Conservation (phyloP, 805 yeast species). For the Saccharomycopsis oosterbeekiorum region DNA sequence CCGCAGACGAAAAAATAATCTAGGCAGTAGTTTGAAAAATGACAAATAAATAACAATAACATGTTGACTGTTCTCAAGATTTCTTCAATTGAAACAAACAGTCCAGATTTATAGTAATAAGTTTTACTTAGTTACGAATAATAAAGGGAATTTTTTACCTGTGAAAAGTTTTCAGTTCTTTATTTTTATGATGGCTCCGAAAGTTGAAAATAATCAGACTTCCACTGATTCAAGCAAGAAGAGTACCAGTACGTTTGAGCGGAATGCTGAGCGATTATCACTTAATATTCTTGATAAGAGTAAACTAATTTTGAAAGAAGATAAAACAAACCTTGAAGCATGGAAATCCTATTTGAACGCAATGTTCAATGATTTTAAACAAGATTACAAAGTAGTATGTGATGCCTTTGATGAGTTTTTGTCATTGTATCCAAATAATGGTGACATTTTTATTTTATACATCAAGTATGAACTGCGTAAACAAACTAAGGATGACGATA, state of each 20-base stretch:
- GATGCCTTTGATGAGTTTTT: slow-evolving; percentile 52
- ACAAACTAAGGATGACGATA: slow-evolving; percentile 59
- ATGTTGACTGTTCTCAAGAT: no score
- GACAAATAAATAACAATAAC: no score
- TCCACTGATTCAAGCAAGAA: neutral
- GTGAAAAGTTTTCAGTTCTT: neutral
- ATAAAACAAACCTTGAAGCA: neutral
- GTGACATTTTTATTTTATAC: slow-evolving; percentile 66
- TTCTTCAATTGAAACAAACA: no score
- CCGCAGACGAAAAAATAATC: neutral
- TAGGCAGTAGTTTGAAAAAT: no score
- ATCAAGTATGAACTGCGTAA: slow-evolving; percentile 53
- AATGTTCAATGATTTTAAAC: slow-evolving; percentile 33
- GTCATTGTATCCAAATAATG: slow-evolving; percentile 54
- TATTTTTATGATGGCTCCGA: neutral
- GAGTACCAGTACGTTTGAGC: neutral
- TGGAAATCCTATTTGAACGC: neutral
- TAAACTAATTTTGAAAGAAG: neutral
- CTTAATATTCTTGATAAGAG: neutral
- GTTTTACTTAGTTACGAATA: no score
- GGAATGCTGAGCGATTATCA: neutral
- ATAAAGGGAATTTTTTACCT: no score
- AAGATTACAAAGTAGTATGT: slow-evolving; percentile 45
- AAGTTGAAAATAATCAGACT: neutral
- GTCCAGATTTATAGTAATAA: no score